phyloP scores from a whole-genome alignment of 2,329 filamentous ascomycete species.

The Aciculosporium take region DNA sequence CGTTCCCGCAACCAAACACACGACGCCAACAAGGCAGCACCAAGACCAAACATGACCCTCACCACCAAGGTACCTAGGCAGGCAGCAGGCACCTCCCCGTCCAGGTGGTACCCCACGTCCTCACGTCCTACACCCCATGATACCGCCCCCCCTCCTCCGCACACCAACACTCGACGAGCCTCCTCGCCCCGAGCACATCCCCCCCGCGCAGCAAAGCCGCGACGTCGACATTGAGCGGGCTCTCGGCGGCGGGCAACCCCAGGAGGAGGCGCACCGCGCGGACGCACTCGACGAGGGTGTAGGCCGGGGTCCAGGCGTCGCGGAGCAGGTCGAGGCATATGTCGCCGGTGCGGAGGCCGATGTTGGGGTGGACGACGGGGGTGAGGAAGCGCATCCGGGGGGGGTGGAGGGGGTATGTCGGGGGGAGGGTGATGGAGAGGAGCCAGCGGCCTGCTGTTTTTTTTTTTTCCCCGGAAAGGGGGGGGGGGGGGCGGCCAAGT shows the following conservation, averaged over 20 bases:
- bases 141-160: constrained; percentile 22
- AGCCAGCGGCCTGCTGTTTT: constrained; percentile 68
- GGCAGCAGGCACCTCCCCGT: too few species aligned
- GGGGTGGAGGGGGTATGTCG: constrained; percentile 63
- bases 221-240: constrained; percentile 66
- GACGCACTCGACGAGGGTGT: constrained; percentile 63
- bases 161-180: constrained; percentile 60
- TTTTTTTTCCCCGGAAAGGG: too few species aligned
- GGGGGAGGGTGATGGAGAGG: constrained; percentile 60
- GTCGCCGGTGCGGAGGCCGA: constrained; percentile 57
- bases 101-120: constrained; percentile 2
- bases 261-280: constrained; percentile 57
- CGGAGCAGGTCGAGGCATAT: constrained; percentile 84
- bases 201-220: constrained; percentile 55
- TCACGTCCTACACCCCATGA: constrained; percentile 16
- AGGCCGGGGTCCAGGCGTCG: constrained; percentile 70
- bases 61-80: too few species aligned
- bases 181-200: constrained; percentile 52
- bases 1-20: too few species aligned
- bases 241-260: constrained; percentile 52
- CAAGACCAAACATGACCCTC: too few species aligned
- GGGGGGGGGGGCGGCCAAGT: background rate
- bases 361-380: constrained; percentile 73
- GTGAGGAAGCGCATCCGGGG: constrained; percentile 74
- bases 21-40: too few species aligned